Evolutionary conservation across 192 early-diverging fungal species (phyloP), one percentile per base, ranked within the genome.

Genomic region (Endogone sp.): DNA sequence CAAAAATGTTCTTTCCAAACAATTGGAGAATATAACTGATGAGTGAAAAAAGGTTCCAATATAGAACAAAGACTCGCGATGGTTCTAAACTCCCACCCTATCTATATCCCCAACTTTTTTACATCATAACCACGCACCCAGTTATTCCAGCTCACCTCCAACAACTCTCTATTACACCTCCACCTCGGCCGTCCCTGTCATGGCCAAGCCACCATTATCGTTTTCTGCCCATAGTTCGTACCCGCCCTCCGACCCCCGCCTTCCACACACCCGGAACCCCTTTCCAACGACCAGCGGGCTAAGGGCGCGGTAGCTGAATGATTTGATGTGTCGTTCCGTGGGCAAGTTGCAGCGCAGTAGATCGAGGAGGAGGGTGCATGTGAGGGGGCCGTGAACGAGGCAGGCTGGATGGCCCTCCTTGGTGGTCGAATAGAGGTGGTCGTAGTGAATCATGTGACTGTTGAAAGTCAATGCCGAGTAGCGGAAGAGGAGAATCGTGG

Each of bases 391-490:
- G 64, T 93, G 92, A 44, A 93, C 88, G 24, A 94, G 67, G 61
- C 89, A 86, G 3, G 72, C 85, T 85, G 60, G 11, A 62, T 92
- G 88, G 29, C 81, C 77, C 70, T 95, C 93, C 4, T 83, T 71
- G 10, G 85, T 72, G 44, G 80, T 84, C 16, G 91, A 85, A 66
- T 94, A 94, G 9, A 71, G 63, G 21, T 83, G 77, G 69, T 97
- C 92, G 77, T 92, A 97, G 70, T 97, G 95, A 59, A 97, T 94
- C 28, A 85, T 83, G 74, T 97, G 94, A 59, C 86, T 86, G 74
- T 97, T 97, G 82, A 93, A 97, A 3, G 91, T 92, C 75, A 95
- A 66, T 27, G 95, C 93, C 26, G 94, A 95, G 76, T 92, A 97
- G 29, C 93, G 79, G 75, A 97, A 97, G 29, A 94, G 74, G 22